Evolutionary conservation across 75 land plant species (phyloP).

Genomic region (Adiantum capillusveneris): DNA sequence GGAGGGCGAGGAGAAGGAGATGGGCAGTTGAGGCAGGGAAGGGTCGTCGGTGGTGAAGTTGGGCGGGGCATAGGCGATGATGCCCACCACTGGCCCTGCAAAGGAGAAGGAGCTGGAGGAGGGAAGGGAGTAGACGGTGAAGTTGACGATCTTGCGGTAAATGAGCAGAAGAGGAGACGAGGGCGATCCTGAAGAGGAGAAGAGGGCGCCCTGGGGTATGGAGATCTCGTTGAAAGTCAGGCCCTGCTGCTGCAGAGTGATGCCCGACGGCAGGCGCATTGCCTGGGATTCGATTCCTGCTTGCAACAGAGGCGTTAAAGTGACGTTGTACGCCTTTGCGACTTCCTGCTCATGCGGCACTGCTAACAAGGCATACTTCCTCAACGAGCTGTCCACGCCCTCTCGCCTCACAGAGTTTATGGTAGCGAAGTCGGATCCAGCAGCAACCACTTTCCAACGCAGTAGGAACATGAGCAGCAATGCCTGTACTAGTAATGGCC

Average conservation of each 20-base stretch:
- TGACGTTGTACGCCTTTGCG: background rate
- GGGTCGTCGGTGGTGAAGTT: background rate
- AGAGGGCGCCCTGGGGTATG: background rate
- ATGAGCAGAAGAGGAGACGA: background rate
- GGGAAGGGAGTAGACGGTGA: conserved; percentile 1
- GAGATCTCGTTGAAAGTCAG: background rate
- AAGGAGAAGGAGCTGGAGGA: background rate
- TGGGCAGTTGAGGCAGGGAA: background rate
- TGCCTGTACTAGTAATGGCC: too few relatives aligned
- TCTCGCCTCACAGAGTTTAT: background rate
- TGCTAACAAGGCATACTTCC: background rate
- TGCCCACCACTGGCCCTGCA: background rate
- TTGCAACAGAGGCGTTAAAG: background rate
- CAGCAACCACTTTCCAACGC: too few relatives aligned
- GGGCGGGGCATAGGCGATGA: conserved; percentile 3
- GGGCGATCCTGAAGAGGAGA: background rate
- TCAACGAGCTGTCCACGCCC: background rate
- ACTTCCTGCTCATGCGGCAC: background rate
- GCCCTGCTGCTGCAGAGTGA: background rate
- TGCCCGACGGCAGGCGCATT: background rate
- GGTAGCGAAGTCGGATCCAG: too few relatives aligned
- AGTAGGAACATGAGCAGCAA: too few relatives aligned
- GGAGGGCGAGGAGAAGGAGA: background rate
- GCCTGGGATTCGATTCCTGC: background rate
- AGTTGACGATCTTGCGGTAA: background rate